Evolutionary conservation across 164 flowering plant genomes (phyloP).

Genomic region (Berberis vulgaris): DNA sequence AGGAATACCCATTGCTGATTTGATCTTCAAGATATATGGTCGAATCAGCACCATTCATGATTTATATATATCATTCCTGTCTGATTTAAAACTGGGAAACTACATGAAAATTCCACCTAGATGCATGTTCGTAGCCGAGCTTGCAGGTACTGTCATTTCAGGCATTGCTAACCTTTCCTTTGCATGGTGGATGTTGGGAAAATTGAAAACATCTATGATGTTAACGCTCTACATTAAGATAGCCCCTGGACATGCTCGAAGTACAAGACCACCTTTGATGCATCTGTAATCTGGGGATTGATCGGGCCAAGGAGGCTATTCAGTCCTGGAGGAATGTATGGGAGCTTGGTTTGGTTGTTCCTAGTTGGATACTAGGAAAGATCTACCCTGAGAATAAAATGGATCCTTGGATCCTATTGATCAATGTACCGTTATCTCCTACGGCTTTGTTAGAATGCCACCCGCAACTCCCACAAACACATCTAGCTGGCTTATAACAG

Average conservation of each 20-base stretch:
- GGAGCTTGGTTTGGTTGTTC: constrained; percentile 90
- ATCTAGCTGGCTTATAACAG: constrained; percentile 91
- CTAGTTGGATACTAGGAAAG: constrained; percentile 73
- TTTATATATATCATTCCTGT: constrained; percentile 77
- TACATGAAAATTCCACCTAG: constrained; percentile 98
- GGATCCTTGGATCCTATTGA: constrained; percentile 59
- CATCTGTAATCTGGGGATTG: constrained; percentile 96
- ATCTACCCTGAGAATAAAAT: constrained; percentile 67
- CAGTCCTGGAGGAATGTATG: constrained; percentile 76
- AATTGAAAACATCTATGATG: constrained; percentile 75
- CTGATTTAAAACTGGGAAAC: constrained; percentile 93
- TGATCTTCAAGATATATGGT: constrained; percentile 95
- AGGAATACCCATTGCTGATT: constrained; percentile 87
- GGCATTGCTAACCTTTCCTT: constrained; percentile 74
- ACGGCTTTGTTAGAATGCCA: constrained; percentile 92
- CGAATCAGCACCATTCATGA: constrained; percentile 90
- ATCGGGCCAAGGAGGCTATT: constrained; percentile 76
- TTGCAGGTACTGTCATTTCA: constrained; percentile 73
- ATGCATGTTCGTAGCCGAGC: constrained; percentile 92
- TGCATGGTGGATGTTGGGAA: constrained; percentile 96
- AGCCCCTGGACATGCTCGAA: constrained; percentile 99
- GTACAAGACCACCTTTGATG: constrained; percentile 76
- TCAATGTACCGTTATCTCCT: constrained; percentile 87
- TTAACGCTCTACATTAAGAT: constrained; percentile 57
- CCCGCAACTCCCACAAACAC: constrained; percentile 94